phyloP scores from a whole-genome alignment of 1,139 yeast genomes.

The Candida albicans region DNA sequence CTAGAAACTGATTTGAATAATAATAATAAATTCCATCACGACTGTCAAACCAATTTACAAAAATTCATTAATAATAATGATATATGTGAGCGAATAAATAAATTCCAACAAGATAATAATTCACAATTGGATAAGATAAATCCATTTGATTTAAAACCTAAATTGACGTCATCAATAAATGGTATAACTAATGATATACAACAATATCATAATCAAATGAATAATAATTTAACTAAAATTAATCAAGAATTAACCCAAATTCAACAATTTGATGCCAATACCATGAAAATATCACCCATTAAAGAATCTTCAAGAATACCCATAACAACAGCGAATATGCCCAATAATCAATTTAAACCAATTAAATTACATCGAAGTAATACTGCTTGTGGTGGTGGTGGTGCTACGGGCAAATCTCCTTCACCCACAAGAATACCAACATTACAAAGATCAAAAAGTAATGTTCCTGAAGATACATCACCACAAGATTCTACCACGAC shows the following conservation, averaged over 20 bases:
- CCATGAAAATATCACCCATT: constrained; percentile 13
- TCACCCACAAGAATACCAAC: constrained; percentile 13
- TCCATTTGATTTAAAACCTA: too few relatives aligned
- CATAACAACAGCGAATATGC: background rate
- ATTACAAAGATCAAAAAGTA: constrained; percentile 9
- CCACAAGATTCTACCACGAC: background rate
- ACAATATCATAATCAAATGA: constrained; percentile 4
- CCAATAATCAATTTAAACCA: background rate
- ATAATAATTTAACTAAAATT: constrained; percentile 7
- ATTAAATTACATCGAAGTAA: background rate
- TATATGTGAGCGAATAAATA: constrained; percentile 3
- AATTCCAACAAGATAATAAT: constrained; percentile 7
- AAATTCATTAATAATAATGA: constrained; percentile 3
- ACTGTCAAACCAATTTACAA: constrained; percentile 6
- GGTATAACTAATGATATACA: constrained; percentile 4
- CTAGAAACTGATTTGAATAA: constrained; percentile 5
- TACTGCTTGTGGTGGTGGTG: background rate
- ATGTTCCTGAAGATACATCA: background rate
- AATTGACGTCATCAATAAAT: too few relatives aligned
- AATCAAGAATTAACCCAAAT: constrained; percentile 11
- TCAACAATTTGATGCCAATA: constrained; percentile 13
- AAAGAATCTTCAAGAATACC: constrained; percentile 3
- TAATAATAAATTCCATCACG: constrained; percentile 5
- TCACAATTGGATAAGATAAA: constrained; percentile 9
- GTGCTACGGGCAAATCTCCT: background rate